Evolutionary conservation across 208 protist species (phyloP).

Genomic region (Acanthamoeba quina): DNA sequence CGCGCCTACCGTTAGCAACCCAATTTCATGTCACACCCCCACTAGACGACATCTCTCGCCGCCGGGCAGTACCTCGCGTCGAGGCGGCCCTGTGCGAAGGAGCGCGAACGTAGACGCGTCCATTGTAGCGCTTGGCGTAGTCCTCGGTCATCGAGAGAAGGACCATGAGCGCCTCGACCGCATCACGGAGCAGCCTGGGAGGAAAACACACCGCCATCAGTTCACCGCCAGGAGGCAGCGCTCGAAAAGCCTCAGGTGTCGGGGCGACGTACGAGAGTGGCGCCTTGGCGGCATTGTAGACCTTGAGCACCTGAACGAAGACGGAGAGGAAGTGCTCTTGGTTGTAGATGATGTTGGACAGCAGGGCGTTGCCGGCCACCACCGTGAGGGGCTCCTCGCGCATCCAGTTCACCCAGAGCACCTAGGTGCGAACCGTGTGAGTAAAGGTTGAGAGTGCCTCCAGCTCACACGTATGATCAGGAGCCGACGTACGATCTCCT

Average conservation of each 20-base stretch:
- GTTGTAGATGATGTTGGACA: slow-evolving; percentile 66
- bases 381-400: slow-evolving; percentile 42
- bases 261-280: neutral
- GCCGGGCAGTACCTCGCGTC: no score
- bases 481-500: slow-evolving; percentile 29
- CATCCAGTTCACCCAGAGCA: slow-evolving; percentile 39
- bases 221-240: neutral
- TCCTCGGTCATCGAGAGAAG: slow-evolving; percentile 63
- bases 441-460: neutral
- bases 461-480: neutral
- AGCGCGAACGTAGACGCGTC: slow-evolving; percentile 31
- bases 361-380: slow-evolving; percentile 28
- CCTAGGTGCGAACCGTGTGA: neutral
- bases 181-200: slow-evolving; percentile 31
- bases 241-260: neutral
- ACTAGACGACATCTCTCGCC: neutral
- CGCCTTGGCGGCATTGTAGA: slow-evolving; percentile 42
- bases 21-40: no score
- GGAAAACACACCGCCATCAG: no score
- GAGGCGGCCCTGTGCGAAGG: neutral
- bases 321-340: slow-evolving; percentile 57
- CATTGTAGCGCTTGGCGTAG: slow-evolving; percentile 59
- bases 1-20: neutral
- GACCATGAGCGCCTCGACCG: neutral
- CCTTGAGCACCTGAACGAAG: slow-evolving; percentile 19